Evolutionary conservation across 495 filamentous ascomycete genomes (phyloP).

Genomic region (Patellaria atrata): DNA sequence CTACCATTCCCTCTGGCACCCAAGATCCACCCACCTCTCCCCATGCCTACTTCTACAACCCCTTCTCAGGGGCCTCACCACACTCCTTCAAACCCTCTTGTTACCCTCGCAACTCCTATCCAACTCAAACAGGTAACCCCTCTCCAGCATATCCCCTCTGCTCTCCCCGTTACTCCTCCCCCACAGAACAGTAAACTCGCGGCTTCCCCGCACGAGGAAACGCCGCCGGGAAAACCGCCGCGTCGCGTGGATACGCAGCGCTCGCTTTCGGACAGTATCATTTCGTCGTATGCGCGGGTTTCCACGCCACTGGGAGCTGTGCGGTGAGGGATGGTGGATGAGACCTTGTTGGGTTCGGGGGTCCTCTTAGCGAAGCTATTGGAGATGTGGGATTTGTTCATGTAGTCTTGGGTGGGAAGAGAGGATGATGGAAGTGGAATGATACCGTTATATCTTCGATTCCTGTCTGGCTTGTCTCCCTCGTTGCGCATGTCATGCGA

Average conservation of each 20-base stretch:
- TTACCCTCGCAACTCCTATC: conserved; percentile 2
- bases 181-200: conserved; percentile 17
- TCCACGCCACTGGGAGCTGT: too few relatives aligned
- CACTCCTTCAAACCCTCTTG: conserved; percentile 9
- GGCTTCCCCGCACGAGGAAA: conserved; percentile 2
- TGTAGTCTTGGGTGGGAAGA: too few relatives aligned
- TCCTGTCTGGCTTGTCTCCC: too few relatives aligned
- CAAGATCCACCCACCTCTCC: conserved; percentile 11
- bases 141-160: conserved; percentile 11
- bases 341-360: too few relatives aligned
- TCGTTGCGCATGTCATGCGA: too few relatives aligned
- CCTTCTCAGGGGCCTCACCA: neutral
- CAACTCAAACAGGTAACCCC: neutral
- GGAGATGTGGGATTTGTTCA: too few relatives aligned
- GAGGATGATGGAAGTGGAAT: too few relatives aligned
- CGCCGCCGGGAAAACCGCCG: conserved; percentile 10
- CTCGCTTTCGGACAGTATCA: conserved; percentile 14
- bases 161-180: conserved; percentile 12
- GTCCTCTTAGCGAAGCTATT: too few relatives aligned
- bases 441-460: too few relatives aligned
- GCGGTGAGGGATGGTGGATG: too few relatives aligned
- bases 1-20: conserved; percentile 10
- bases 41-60: conserved; percentile 2
- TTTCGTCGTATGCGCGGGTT: conserved; percentile 11
- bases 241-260: conserved; percentile 14